Base-by-base conservation (phyloP, 345 rosid genomes). In the Moricandia arvensis region DNA sequence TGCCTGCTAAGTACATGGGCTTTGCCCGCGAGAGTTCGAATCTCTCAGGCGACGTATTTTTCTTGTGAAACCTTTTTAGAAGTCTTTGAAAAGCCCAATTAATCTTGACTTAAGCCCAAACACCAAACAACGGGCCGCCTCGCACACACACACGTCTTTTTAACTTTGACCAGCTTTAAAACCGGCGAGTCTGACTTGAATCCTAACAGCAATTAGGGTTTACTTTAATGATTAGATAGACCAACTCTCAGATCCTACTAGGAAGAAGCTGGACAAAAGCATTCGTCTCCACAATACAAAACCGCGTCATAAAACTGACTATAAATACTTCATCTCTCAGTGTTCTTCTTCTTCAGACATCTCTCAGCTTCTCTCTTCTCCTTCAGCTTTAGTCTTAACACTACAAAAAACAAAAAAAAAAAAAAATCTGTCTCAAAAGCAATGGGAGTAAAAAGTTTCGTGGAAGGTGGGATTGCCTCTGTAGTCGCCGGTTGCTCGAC, bases 401-500 rank as follows among this genome's bases (percentile, higher is more conserved):
- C 21, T 12, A 26, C 16, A 4, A 55, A 3, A 55, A 5, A 24
- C 24, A 21, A 21, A 21, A n/a, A n/a, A n/a, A 9, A 9, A 0
- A 55, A 54, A 9, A 54, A 18, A 8, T 5, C n/a, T 0, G 21
- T 4, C 1, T 24, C 24, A 8, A 21, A 0, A 59, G n/a, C 73
- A 34, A 59, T 75, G 73, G 62, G 79, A 3, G 73, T 18, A 5
- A 75, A 75, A 60, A 60, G 73, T 27, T 91, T 91, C 53, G 87
- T 79, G 0, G 97, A 91, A 69, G 97, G 97, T 3, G 97, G 97
- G 4, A 69, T 87, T 5, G 92, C 97, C 5, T 85, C 97, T 12
- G 73, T 89, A 24, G 83, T 91, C 35, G 97, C 97, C 5, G 93
- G 96, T 3, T 89, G 89, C 74, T 87, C 90, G 2, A 91, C 93